Conservation (phyloP, 805 yeast genomes). For the Saccharomycopsis sp. region DNA sequence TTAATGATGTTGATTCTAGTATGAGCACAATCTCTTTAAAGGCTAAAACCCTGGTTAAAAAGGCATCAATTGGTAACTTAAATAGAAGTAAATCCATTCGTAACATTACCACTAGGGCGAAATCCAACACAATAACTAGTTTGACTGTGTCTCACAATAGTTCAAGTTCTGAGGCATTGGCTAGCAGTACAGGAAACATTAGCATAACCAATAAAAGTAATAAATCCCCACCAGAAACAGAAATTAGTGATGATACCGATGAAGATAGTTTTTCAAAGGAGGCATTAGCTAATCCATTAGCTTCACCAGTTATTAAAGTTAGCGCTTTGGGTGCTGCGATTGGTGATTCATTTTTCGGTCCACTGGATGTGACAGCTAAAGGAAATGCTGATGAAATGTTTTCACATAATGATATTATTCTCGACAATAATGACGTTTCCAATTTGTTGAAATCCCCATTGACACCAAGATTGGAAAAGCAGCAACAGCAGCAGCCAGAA, state of each 20-base stretch:
- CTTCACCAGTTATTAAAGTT: constrained; percentile 17
- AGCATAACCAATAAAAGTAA: neutral
- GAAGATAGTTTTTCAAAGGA: constrained; percentile 1
- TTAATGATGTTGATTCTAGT: neutral
- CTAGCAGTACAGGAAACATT: too few relatives aligned
- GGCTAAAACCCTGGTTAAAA: constrained; percentile 13
- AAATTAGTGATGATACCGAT: neutral
- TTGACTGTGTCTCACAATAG: neutral
- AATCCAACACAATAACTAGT: constrained; percentile 17
- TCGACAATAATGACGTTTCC: neutral
- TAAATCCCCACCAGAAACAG: neutral
- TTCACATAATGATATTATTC: too few relatives aligned
- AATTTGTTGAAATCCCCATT: neutral
- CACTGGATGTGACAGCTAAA: neutral
- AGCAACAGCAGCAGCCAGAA: neutral
- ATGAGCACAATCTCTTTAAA: neutral
- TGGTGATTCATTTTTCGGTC: constrained; percentile 1
- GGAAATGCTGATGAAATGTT: neutral
- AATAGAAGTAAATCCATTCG: constrained; percentile 1
- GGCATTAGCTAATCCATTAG: too few relatives aligned
- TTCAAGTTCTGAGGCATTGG: too few relatives aligned
- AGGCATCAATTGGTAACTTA: constrained; percentile 10
- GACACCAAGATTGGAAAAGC: neutral
- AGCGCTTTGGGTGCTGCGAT: constrained; percentile 8
- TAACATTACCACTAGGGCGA: neutral